Conservation (phyloP, 306 rosid genomes). For the Neltuma alba region DNA sequence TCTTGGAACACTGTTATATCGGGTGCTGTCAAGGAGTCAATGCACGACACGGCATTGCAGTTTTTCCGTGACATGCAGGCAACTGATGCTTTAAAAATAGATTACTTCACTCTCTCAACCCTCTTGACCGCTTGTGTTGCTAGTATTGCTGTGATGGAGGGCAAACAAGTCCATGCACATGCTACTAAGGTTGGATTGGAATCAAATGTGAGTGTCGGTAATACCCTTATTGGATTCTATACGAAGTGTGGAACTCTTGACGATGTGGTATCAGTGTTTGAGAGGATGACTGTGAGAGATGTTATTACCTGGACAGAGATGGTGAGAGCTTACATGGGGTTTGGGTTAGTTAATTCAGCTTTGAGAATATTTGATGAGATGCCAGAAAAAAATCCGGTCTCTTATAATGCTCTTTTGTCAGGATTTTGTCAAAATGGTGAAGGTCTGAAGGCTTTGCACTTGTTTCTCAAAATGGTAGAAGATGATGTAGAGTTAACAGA, state of each 20-base stretch:
- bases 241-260: constrained; percentile 50
- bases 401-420: constrained; percentile 71
- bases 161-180: constrained; percentile 62
- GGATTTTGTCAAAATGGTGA: constrained; percentile 73
- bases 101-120: constrained; percentile 66
- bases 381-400: constrained; percentile 62
- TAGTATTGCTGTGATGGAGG: constrained; percentile 44
- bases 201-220: constrained; percentile 64
- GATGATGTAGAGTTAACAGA: constrained; percentile 62
- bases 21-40: constrained; percentile 48
- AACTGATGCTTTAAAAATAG: constrained; percentile 43
- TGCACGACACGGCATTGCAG: constrained; percentile 49
- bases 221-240: constrained; percentile 74
- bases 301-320: constrained; percentile 76
- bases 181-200: constrained; percentile 73
- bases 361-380: constrained; percentile 61
- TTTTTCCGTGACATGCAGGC: constrained; percentile 56
- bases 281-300: constrained; percentile 64
- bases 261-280: constrained; percentile 55
- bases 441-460: constrained; percentile 56
- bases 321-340: constrained; percentile 67
- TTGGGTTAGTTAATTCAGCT: constrained; percentile 62
- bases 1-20: constrained; percentile 78
- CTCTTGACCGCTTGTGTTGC: constrained; percentile 64
- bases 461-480: constrained; percentile 61